Conservation (phyloP, 2,329 filamentous ascomycete species). For the Bipolaris bicolor region DNA sequence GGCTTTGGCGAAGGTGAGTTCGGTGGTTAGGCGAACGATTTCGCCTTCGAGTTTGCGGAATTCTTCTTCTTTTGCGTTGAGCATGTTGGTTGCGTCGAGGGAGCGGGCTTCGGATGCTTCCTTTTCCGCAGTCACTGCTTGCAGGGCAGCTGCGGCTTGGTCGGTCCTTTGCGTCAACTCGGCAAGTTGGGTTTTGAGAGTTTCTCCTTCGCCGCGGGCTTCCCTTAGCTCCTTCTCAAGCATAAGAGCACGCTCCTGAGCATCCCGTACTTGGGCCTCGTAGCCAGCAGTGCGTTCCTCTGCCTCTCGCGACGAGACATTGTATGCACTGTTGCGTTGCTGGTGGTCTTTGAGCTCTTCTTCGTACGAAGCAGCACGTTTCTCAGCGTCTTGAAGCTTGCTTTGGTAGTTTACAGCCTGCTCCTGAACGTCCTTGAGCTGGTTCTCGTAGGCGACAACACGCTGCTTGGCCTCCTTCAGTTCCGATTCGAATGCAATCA, state of each 20-base stretch:
- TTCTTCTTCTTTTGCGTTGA: slow-evolving; percentile 46
- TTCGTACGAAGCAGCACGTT: slow-evolving; percentile 38
- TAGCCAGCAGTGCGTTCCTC: slow-evolving; percentile 35
- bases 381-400: slow-evolving; percentile 36
- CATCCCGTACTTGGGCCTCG: slow-evolving; percentile 42
- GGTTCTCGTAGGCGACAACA: slow-evolving; percentile 39
- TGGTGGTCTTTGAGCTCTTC: slow-evolving; percentile 40
- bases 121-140: slow-evolving; percentile 36
- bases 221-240: slow-evolving; percentile 45
- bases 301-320: slow-evolving; percentile 28
- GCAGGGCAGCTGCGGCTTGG: slow-evolving; percentile 33
- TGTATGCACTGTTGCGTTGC: slow-evolving; percentile 31
- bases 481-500: slow-evolving; percentile 38
- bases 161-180: slow-evolving; percentile 44
- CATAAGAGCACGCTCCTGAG: slow-evolving; percentile 40
- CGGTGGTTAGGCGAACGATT: slow-evolving; percentile 70
- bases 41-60: slow-evolving; percentile 62
- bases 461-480: slow-evolving; percentile 36
- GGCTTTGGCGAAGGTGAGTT: slow-evolving; percentile 87
- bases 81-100: slow-evolving; percentile 33
- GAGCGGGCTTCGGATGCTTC: slow-evolving; percentile 42
- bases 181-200: slow-evolving; percentile 46
- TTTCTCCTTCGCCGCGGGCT: slow-evolving; percentile 40
- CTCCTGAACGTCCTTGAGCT: slow-evolving; percentile 44
- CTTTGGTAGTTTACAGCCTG: slow-evolving; percentile 37